Conservation (phyloP, 495 filamentous ascomycete species). For the Melanomma pulvis-pyrius region DNA sequence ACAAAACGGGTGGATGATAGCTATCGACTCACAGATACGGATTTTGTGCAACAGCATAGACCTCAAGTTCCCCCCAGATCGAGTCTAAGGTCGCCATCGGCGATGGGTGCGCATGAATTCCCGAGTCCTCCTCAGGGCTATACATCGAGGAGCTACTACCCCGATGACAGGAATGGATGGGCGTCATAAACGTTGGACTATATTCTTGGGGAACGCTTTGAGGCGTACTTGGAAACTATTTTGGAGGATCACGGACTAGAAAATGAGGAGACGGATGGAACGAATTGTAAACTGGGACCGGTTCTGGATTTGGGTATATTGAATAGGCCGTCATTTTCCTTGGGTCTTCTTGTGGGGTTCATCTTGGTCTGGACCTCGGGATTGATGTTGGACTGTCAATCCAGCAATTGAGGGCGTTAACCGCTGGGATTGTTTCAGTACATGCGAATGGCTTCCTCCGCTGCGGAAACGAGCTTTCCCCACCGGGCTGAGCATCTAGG, state of each 20-base stretch:
- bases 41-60: not conserved
- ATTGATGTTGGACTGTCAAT: too few species aligned
- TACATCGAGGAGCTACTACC: constrained; percentile 3
- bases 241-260: not conserved
- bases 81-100: constrained; percentile 19
- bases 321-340: not conserved
- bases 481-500: not conserved
- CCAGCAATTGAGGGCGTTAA: constrained; percentile 1
- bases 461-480: not conserved
- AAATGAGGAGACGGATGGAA: not conserved
- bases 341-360: not conserved
- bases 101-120: not conserved
- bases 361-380: not conserved
- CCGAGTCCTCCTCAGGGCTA: not conserved
- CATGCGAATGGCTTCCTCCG: not conserved
- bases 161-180: constrained; percentile 22
- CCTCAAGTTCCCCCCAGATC: constrained; percentile 13
- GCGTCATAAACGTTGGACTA: not conserved
- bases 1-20: constrained; percentile 22
- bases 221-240: constrained; percentile 19
- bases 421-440: constrained; percentile 2
- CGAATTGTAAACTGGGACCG: not conserved
- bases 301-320: not conserved
- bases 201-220: not conserved
- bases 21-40: constrained; percentile 27